Conservation (phyloP, 164 flowering plant genomes). For the Umbellularia californica region DNA sequence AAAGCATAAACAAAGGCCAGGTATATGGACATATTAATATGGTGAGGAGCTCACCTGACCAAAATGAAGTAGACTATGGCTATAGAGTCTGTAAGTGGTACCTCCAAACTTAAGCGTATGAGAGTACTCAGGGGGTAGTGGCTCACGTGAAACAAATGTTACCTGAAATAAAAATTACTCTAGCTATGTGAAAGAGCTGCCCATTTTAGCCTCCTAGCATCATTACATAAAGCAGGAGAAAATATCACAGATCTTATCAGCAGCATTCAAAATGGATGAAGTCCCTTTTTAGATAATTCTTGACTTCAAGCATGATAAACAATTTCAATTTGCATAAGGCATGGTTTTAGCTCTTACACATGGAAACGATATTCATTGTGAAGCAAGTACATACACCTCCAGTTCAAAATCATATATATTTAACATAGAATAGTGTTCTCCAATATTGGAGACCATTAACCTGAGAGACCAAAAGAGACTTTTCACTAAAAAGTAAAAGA, state of each 20-base stretch:
- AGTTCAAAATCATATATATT: background rate
- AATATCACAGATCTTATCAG: background rate
- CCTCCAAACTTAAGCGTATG: constrained; percentile 56
- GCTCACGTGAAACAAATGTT: constrained; percentile 81
- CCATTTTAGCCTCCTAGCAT: background rate
- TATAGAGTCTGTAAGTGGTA: constrained; percentile 69
- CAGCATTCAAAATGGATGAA: background rate
- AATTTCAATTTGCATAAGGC: background rate
- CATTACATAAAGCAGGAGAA: no score
- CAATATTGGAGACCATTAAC: no score
- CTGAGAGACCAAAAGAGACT: no score
- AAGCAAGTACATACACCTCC: background rate
- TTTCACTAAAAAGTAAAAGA: no score
- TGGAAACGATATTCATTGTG: background rate
- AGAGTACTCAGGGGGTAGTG: constrained; percentile 64
- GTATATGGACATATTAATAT: background rate
- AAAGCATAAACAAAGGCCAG: background rate
- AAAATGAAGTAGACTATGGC: constrained; percentile 91
- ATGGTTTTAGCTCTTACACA: background rate
- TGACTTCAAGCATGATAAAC: background rate
- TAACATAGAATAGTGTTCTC: no score
- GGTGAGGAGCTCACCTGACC: constrained; percentile 66
- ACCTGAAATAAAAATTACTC: constrained; percentile 45
- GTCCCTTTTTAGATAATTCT: background rate
- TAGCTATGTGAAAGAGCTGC: background rate